Conservation (phyloP, 2,329 filamentous ascomycete genomes). For the Penicillium crustosum region DNA sequence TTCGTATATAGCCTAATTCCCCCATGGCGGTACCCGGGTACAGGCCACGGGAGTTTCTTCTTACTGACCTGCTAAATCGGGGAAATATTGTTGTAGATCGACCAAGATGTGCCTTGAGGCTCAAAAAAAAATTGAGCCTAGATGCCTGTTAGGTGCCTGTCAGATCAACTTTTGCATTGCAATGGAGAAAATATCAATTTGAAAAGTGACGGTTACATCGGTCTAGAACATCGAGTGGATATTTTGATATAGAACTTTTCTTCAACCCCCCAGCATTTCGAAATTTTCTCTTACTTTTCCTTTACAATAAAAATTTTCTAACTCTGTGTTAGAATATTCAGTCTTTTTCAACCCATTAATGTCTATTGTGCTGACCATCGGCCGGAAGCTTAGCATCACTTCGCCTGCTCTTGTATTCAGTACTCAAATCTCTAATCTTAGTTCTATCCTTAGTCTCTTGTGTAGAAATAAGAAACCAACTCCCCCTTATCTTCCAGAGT, state of each 20-base stretch:
- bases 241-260: background rate
- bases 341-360: background rate
- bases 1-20: too few species aligned
- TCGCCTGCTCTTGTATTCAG: background rate
- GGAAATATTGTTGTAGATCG: background rate
- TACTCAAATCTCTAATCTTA: background rate
- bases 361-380: background rate
- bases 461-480: background rate
- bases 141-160: background rate
- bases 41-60: background rate
- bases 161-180: background rate
- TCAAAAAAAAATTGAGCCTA: background rate
- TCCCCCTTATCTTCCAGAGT: background rate
- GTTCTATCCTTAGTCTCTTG: background rate
- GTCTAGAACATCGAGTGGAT: background rate
- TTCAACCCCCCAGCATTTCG: background rate
- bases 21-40: background rate
- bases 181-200: background rate
- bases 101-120: too few species aligned
- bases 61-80: background rate
- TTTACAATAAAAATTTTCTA: background rate
- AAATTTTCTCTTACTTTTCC: too few species aligned
- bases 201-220: background rate
- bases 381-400: background rate
- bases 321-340: background rate